Conservation (phyloP, 2,329 filamentous ascomycete species). For the Exophiala calicioides region DNA sequence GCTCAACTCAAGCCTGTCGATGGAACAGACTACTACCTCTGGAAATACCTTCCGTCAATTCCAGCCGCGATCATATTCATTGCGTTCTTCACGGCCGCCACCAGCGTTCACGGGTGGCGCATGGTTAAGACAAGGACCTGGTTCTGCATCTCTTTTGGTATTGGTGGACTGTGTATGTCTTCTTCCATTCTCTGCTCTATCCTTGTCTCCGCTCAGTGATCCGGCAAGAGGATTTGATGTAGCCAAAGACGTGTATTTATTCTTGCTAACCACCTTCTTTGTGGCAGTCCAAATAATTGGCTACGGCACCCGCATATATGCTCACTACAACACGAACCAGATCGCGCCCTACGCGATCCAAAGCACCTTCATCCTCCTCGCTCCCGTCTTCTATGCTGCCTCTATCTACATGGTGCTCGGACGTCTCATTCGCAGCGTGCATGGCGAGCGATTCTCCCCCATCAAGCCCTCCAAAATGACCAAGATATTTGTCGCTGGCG, state of each 20-base stretch:
- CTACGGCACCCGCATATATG: conserved; percentile 38
- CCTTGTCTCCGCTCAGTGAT: not conserved
- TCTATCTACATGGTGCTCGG: conserved; percentile 51
- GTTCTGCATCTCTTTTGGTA: conserved; percentile 39
- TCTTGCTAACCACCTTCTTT: conserved; percentile 3
- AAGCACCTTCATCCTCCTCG: conserved; percentile 47
- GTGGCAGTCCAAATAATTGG: conserved; percentile 40
- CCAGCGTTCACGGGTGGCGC: conserved; percentile 34
- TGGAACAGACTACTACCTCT: conserved; percentile 18
- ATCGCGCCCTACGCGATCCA: conserved; percentile 34
- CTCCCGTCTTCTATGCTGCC: conserved; percentile 48
- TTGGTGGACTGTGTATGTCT: conserved; percentile 42
- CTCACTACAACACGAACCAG: conserved; percentile 7
- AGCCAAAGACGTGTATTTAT: not conserved
- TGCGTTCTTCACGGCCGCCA: conserved; percentile 34
- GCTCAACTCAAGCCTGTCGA: conserved; percentile 10
- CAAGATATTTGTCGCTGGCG: conserved; percentile 44
- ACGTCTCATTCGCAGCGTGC: conserved; percentile 42
- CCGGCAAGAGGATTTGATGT: not conserved
- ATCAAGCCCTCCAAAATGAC: conserved; percentile 42
- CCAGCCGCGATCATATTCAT: conserved; percentile 32
- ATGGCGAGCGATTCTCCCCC: conserved; percentile 37
- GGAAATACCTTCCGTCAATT: conserved; percentile 35
- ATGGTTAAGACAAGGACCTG: conserved; percentile 33
- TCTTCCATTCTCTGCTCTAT: not conserved